Evolutionary conservation across 140 eudicot genomes (phyloP).

Genomic region (Anethum foeniculum): DNA sequence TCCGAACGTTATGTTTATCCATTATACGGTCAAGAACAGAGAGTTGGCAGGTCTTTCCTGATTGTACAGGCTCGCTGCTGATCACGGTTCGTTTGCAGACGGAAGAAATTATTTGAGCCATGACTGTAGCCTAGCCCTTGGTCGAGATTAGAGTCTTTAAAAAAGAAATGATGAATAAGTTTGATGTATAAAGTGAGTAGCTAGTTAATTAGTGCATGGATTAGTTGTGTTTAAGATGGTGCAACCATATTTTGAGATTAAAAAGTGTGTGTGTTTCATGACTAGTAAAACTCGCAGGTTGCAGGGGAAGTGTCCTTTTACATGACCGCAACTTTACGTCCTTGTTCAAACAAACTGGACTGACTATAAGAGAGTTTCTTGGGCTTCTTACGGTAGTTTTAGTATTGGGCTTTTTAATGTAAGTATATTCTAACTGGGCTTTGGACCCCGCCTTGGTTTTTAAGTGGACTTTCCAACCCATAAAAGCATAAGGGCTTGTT

Average conservation of each 20-base stretch:
- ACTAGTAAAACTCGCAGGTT: not conserved
- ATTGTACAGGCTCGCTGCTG: constrained; percentile 28
- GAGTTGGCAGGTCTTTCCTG: constrained; percentile 20
- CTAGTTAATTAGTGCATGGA: not conserved
- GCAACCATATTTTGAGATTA: not conserved
- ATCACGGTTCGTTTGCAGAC: constrained; percentile 28
- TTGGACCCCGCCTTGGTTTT: no score
- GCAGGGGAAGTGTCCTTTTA: not conserved
- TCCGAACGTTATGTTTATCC: constrained; percentile 24
- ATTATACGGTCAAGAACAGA: constrained; percentile 35
- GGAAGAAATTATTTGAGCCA: constrained; percentile 23
- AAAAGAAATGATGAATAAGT: not conserved
- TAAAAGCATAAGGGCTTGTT: not conserved
- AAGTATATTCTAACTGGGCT: no score
- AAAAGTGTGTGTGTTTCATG: not conserved
- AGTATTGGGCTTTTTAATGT: no score
- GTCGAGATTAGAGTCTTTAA: not conserved
- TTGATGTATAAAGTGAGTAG: not conserved
- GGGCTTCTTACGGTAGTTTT: no score
- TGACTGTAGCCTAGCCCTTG: not conserved
- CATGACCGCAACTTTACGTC: not conserved
- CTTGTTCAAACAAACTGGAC: no score
- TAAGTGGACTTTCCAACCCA: no score
- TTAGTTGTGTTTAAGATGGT: not conserved
- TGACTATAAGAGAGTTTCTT: no score